A percentile compares a stretch with the other conserved stretches of the same genome.
Conservation (phyloP, 352 stramenopile genomes). For the Globisporangium cystogenes region DNA sequence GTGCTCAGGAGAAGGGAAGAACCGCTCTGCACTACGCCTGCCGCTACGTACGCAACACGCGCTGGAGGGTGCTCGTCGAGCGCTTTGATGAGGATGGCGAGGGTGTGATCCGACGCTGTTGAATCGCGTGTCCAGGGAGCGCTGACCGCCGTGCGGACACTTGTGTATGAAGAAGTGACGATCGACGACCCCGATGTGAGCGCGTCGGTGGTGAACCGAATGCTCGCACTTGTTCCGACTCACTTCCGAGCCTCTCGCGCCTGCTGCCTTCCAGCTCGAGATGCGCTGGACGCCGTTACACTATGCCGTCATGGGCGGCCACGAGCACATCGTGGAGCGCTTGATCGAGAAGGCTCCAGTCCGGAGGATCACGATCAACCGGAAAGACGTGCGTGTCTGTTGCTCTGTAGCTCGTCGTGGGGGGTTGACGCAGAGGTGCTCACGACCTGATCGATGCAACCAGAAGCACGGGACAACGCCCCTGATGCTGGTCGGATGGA, state of each 20-base stretch:
- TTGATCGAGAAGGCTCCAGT: constrained; percentile 69
- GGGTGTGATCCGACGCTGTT: neutral
- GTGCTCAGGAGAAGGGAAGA: constrained; percentile 59
- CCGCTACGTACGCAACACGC: constrained; percentile 30
- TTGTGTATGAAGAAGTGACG: constrained; percentile 67
- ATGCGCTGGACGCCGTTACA: constrained; percentile 80
- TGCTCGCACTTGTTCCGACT: neutral
- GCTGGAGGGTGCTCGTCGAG: too few relatives aligned
- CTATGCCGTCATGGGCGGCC: constrained; percentile 71
- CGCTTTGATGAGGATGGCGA: too few relatives aligned
- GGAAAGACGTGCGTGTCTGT: constrained; percentile 48
- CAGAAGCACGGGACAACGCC: constrained; percentile 75
- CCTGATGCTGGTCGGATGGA: constrained; percentile 50
- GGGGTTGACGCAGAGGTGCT: neutral
- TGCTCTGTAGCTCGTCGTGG: neutral
- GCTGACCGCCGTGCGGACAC: constrained; percentile 38
- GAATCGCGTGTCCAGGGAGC: constrained; percentile 31
- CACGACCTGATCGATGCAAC: neutral
- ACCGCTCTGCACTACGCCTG: constrained; percentile 73
- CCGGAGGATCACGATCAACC: constrained; percentile 74
- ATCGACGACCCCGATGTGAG: constrained; percentile 70
- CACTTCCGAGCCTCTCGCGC: neutral
- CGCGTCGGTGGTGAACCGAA: neutral
- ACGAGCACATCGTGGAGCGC: constrained; percentile 40
- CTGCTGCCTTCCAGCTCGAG: constrained; percentile 33